These are phyloP conservation scores for Herpetomonas tarakana DNA, from an alignment of 208 protist species.

Conservation along the genomic window DNA sequence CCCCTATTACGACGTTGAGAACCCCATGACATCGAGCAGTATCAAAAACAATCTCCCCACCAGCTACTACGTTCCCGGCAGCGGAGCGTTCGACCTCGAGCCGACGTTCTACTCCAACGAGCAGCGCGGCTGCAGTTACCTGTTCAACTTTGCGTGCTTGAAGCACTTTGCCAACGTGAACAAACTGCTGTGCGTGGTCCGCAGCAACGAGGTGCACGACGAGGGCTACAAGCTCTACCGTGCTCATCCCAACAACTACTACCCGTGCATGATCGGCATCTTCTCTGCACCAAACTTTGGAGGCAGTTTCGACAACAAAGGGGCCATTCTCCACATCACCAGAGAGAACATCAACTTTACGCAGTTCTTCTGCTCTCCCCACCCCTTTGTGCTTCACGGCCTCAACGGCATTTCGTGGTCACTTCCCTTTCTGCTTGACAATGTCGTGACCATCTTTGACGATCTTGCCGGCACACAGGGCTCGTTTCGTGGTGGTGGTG, in stretches of 20 bases:
- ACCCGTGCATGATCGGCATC: conserved; percentile 96
- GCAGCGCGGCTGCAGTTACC: conserved; percentile 69
- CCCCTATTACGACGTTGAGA: conserved; percentile 93
- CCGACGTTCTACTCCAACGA: conserved; percentile 71
- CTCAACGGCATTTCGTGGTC: conserved; percentile 77
- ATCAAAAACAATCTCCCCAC: conserved; percentile 92
- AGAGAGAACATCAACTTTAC: conserved; percentile 91
- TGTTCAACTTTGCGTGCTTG: conserved; percentile 80
- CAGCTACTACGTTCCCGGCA: conserved; percentile 75
- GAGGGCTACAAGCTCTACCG: conserved; percentile 94
- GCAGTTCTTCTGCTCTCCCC: conserved; percentile 73
- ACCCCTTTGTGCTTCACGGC: conserved; percentile 62
- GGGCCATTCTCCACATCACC: conserved; percentile 78
- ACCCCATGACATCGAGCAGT: conserved; percentile 38
- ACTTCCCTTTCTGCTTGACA: conserved; percentile 58
- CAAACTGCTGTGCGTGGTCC: conserved; percentile 94
- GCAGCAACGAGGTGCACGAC: conserved; percentile 95
- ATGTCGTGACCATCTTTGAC: conserved; percentile 35
- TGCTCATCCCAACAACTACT: conserved; percentile 80
- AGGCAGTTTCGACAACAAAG: conserved; percentile 98
- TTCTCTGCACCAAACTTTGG: conserved; percentile 98
- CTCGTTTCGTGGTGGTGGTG: too few relatives aligned
- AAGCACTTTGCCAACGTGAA: conserved; percentile 94
- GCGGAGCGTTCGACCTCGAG: conserved; percentile 51
- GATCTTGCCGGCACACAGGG: conserved; percentile 15